A percentile compares a stretch with the other conserved stretches of the same genome.
Evolutionary conservation across 1,284 basidiomycete species (phyloP).

Genomic region (Marasmius oreades): DNA sequence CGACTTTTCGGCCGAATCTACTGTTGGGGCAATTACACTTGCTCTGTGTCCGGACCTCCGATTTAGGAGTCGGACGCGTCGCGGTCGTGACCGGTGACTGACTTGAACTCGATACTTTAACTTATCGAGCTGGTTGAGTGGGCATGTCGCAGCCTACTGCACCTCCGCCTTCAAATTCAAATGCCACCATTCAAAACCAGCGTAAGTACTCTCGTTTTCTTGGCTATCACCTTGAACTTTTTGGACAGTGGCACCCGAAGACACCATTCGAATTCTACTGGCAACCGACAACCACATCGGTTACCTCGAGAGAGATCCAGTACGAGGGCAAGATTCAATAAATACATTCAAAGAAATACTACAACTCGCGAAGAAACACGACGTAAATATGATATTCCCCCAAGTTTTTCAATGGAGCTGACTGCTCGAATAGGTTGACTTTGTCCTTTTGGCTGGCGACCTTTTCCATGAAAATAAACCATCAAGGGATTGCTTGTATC

Average conservation of each 20-base stretch:
- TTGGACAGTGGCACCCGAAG: slow-evolving; percentile 41
- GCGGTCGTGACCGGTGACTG: no score
- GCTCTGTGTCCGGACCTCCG: no score
- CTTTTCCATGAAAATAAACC: slow-evolving; percentile 98
- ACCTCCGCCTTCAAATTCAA: no score
- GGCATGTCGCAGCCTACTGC: no score
- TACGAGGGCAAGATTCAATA: slow-evolving; percentile 93
- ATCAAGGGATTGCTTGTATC: slow-evolving; percentile 84
- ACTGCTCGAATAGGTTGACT: slow-evolving; percentile 68
- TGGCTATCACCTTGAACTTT: background rate
- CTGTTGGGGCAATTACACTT: no score
- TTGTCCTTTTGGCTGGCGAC: slow-evolving; percentile 92
- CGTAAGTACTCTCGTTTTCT: no score
- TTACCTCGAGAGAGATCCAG: slow-evolving; percentile 91
- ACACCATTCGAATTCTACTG: slow-evolving; percentile 81
- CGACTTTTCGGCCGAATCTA: no score
- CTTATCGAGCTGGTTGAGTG: no score
- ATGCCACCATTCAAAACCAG: no score
- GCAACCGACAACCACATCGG: slow-evolving; percentile 97
- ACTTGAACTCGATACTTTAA: no score
- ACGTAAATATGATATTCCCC: slow-evolving; percentile 49
- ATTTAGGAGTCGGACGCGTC: no score
- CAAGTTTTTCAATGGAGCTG: slow-evolving; percentile 6
- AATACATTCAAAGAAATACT: slow-evolving; percentile 95
- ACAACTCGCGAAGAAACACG: slow-evolving; percentile 83